phyloP scores from a whole-genome alignment of 805 yeast genomes.

The Ogataea zsoltii region DNA sequence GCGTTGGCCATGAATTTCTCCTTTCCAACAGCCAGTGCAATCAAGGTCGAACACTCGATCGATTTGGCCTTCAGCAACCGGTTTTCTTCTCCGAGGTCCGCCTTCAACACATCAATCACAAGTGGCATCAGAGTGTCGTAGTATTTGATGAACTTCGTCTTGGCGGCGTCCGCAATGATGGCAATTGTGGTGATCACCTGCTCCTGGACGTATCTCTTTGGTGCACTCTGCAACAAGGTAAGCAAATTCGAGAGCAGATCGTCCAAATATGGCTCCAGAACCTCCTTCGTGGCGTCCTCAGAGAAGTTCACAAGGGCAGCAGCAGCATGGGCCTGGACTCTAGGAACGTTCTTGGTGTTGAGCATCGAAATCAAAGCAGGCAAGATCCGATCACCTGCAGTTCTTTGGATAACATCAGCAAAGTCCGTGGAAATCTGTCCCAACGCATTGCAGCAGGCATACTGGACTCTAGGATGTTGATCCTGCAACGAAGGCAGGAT shows the following conservation, averaged over 20 bases:
- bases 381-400: constrained; percentile 73
- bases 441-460: constrained; percentile 94
- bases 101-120: constrained; percentile 70
- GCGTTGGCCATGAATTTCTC: constrained; percentile 81
- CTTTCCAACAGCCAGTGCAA: constrained; percentile 92
- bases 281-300: constrained; percentile 86
- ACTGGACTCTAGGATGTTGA: constrained; percentile 91
- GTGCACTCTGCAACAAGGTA: constrained; percentile 69
- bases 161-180: constrained; percentile 95
- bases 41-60: constrained; percentile 92
- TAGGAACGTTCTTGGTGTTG: constrained; percentile 69
- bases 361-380: constrained; percentile 88
- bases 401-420: constrained; percentile 83
- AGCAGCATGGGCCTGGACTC: constrained; percentile 98
- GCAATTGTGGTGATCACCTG: constrained; percentile 97
- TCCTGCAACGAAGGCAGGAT: constrained; percentile 84
- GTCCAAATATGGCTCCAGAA: constrained; percentile 91
- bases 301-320: constrained; percentile 96
- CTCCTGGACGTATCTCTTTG: constrained; percentile 92
- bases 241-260: constrained; percentile 71
- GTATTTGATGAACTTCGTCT: constrained; percentile 81
- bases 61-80: constrained; percentile 86
- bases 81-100: constrained; percentile 78
- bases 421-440: constrained; percentile 98
- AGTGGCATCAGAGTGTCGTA: constrained; percentile 94